Evolutionary conservation across 257 asterid genomes (phyloP).

Genomic region (Agastache rugosa): DNA sequence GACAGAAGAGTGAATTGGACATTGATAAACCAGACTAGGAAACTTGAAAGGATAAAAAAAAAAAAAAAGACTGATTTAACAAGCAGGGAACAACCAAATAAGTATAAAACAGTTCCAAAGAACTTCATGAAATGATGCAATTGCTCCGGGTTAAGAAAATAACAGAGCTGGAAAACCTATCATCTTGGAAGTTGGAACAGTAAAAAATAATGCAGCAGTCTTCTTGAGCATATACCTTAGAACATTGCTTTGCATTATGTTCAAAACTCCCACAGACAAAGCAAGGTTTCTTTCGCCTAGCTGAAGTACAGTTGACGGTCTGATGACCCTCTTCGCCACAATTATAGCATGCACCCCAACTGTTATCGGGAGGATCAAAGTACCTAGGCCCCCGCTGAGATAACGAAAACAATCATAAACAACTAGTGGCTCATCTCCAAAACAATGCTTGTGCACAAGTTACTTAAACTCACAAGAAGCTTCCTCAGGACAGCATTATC

Average conservation of each 20-base stretch:
- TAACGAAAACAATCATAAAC: constrained; percentile 46
- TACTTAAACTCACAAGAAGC: constrained; percentile 93
- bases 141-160: constrained; percentile 2
- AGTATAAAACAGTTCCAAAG: constrained; percentile 4
- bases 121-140: constrained; percentile 7
- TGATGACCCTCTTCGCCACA: constrained; percentile 98
- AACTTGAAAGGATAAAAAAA: not conserved
- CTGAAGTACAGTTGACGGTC: constrained; percentile 75
- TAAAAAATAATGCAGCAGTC: not conserved
- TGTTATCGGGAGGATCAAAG: constrained; percentile 91
- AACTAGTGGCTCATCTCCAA: constrained; percentile 37
- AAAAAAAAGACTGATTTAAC: not conserved
- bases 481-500: constrained; percentile 74
- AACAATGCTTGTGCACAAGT: constrained; percentile 43
- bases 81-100: not conserved
- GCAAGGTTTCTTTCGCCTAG: constrained; percentile 90
- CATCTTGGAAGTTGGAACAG: not conserved
- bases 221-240: constrained; percentile 59
- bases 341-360: constrained; percentile 94
- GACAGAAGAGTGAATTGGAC: not conserved
- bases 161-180: not conserved
- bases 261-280: constrained; percentile 93
- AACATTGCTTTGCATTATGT: constrained; percentile 79
- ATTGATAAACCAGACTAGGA: not conserved
- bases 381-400: constrained; percentile 98